These are phyloP conservation scores for Fimicolochytrium jonesii DNA, from an alignment of 192 early-diverging fungal species.

Conservation along the genomic window DNA sequence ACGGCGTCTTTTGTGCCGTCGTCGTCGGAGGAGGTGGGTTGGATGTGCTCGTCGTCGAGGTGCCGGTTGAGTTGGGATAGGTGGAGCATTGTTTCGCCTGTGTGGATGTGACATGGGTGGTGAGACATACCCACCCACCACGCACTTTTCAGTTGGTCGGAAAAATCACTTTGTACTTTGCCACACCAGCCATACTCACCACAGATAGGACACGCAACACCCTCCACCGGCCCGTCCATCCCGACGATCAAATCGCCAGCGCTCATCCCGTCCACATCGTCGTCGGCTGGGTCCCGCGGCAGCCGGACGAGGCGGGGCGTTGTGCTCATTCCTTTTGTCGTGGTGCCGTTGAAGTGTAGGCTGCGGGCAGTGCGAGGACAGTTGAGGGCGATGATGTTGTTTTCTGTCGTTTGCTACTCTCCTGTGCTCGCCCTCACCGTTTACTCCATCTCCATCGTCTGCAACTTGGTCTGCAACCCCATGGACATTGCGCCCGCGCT, in stretches of 20 bases:
- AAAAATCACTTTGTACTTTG: not conserved
- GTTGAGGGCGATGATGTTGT: too few species aligned
- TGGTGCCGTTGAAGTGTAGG: too few species aligned
- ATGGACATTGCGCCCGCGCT: too few species aligned
- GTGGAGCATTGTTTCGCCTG: conserved; percentile 29
- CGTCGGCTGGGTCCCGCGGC: not conserved
- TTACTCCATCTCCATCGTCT: too few species aligned
- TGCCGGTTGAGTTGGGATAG: conserved; percentile 43
- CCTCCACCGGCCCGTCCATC: not conserved
- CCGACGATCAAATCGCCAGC: too few species aligned
- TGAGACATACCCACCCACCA: not conserved
- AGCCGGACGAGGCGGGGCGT: not conserved
- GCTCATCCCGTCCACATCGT: not conserved
- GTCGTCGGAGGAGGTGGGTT: conserved; percentile 27
- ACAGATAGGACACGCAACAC: not conserved
- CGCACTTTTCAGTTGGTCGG: too few species aligned
- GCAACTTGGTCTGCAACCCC: too few species aligned
- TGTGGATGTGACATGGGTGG: not conserved
- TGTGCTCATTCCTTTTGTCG: too few species aligned
- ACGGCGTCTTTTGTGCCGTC: conserved; percentile 34
- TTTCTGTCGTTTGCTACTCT: too few species aligned
- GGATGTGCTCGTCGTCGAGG: conserved; percentile 38
- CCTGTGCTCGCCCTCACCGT: too few species aligned
- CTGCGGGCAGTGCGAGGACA: too few species aligned
- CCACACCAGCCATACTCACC: not conserved